Evolutionary conservation across 345 rosid genomes (phyloP).

Genomic region (Erysimum cheiranthoides): DNA sequence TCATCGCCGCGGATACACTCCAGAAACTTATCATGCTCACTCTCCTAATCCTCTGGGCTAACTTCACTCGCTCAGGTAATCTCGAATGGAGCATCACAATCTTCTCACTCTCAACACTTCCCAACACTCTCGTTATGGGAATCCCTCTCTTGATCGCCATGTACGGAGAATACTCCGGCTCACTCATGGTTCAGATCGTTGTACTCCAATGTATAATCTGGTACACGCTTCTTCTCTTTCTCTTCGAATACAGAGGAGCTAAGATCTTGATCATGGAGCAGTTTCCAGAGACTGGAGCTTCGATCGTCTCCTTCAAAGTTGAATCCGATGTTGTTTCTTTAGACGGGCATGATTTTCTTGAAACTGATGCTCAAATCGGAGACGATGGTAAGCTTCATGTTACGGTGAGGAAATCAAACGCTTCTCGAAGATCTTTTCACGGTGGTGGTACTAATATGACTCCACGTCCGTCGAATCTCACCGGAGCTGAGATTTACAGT

Average conservation of each 20-base stretch:
- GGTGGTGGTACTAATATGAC: slow-evolving; percentile 53
- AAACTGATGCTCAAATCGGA: slow-evolving; percentile 84
- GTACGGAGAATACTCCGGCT: slow-evolving; percentile 75
- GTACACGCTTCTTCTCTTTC: slow-evolving; percentile 88
- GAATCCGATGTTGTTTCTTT: slow-evolving; percentile 89
- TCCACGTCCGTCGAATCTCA: slow-evolving; percentile 84
- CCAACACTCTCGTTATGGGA: slow-evolving; percentile 96
- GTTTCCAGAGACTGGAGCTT: slow-evolving; percentile 89
- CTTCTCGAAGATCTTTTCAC: slow-evolving; percentile 67
- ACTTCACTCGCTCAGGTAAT: slow-evolving; percentile 62
- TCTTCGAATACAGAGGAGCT: slow-evolving; percentile 93
- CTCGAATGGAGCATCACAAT: slow-evolving; percentile 93
- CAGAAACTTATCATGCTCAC: slow-evolving; percentile 80
- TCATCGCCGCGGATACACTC: slow-evolving; percentile 91
- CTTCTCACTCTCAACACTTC: slow-evolving; percentile 86
- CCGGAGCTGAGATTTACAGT: slow-evolving; percentile 90
- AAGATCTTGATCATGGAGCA: slow-evolving; percentile 87
- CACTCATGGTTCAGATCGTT: slow-evolving; percentile 90
- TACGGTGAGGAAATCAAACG: slow-evolving; percentile 80
- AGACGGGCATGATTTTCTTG: slow-evolving; percentile 73
- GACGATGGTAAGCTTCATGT: slow-evolving; percentile 93
- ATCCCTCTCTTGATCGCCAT: slow-evolving; percentile 90
- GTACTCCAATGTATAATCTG: slow-evolving; percentile 94
- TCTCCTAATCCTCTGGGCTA: slow-evolving; percentile 67
- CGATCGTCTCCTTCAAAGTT: slow-evolving; percentile 85